Base-by-base conservation (phyloP, 805 yeast genomes). In the Maudiozyma saulgeensis region DNA sequence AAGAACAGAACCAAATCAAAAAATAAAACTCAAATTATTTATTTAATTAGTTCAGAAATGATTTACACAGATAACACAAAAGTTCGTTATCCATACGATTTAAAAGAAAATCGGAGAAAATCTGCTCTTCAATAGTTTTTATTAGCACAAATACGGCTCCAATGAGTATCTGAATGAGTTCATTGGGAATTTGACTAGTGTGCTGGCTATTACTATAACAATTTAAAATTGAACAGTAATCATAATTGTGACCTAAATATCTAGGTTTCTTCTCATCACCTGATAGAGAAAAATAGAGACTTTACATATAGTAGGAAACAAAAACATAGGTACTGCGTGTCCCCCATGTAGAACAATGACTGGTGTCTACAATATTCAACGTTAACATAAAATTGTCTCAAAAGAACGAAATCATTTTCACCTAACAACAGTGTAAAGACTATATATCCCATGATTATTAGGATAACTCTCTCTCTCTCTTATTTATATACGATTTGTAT, bases 121-220 rank as follows among this genome's bases (percentile, higher is more conserved):
- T 21, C 50, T 47, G 51, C 39, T 40, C 44, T 44, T 46, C 43
- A 23, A 41, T 21, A n/a, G 40, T 43, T 48, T 31, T 66, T 70
- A 51, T 70, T 47, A 65, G 75, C 74, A 70, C 73, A 63, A 68
- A 57, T 58, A 62, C 74, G 74, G 74, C 74, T 66, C 74, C 72
- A 63, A 61, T 58, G 61, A 68, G 64, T 56, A 63, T 69, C 54
- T 40, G 41, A 57, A 35, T 49, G 59, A 52, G 54, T 56, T 59
- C 65, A 61, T 52, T 57, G 71, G 74, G 71, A 64, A 70, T 70
- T 70, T 69, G 74, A 70, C 74, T 59, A 63, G 63, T 68, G 74
- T 70, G 74, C 74, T 63, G 51, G 46, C 19, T 13, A 23, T 19
- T 4, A 8, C 13, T n/a, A n/a, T 32, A 32, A 5, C 12, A 16